Evolutionary conservation across 495 filamentous ascomycete genomes (phyloP), one percentile per base, ranked within the genome.

Genomic region (Paragyromitra xinjiangensis): DNA sequence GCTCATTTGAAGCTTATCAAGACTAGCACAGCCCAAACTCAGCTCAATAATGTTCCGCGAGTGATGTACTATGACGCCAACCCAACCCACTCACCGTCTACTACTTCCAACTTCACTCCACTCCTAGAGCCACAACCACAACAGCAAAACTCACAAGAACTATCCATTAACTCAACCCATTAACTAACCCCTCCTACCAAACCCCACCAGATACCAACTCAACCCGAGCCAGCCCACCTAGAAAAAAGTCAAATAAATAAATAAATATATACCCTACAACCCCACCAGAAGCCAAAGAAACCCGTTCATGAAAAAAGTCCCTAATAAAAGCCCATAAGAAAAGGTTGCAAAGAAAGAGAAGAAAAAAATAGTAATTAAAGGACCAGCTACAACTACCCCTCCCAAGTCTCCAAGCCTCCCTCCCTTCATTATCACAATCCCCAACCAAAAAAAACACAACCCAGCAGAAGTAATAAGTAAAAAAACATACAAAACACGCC

Each of bases 401-500:
- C 19, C 53, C 19, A 56, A 22, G 19, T 56, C 51, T 26, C 53
- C 53, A 56, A 39, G 29, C n/a, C 34, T 39, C 39, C n/a, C 34
- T 39, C 39, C 51, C 5, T 19, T 19, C 26, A 58, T 26, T 58
- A 29, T 14, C 16, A 53, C 14, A 16, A 19, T n/a, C 58, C 58
- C 19, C 82, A 80, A 78, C 79, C 82, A 82, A 69, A 70, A 83
- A 83, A 82, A 83, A 42, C 1, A 44, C 29, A 37, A 12, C 24
- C 19, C 7, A 19, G 22, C n/a, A 19, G 37, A 39, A 61, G 53
- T 29, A 58, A 19, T 39, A 63, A 80, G 72, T 73, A 81, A 77
- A 83, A 75, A 77, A 80, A 80, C 83, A 80, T 79, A 74, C 64
- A 81, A 76, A 78, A 83, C 76, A 79, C 78, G 81, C 83, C 82